phyloP scores from a whole-genome alignment of 1,139 yeast species.

The Geotrichum phurueaensis region DNA sequence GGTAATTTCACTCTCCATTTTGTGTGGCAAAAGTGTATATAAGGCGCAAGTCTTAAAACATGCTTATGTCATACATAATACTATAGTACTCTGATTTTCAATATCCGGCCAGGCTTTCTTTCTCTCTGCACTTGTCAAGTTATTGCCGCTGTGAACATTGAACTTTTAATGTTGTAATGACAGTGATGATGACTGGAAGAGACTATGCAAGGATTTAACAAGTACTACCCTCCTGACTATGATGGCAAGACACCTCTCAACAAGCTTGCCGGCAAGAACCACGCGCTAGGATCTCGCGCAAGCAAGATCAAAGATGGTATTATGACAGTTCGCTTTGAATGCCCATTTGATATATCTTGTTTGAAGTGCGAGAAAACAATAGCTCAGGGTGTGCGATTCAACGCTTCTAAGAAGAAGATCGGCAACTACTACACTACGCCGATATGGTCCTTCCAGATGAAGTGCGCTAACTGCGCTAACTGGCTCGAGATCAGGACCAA shows the following conservation, averaged over 20 bases:
- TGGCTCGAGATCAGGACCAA: conserved; percentile 32
- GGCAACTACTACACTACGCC: conserved; percentile 33
- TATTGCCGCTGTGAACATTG: neutral
- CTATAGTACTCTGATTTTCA: neutral
- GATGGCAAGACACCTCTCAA: conserved; percentile 33
- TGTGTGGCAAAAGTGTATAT: conserved; percentile 13
- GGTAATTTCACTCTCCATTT: conserved; percentile 2
- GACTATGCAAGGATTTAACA: conserved; percentile 29
- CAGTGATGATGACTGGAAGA: neutral
- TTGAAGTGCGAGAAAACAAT: conserved; percentile 27
- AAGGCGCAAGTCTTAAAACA: neutral
- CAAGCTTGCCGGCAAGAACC: conserved; percentile 29
- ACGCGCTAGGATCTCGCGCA: conserved; percentile 28
- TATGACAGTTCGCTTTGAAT: conserved; percentile 32
- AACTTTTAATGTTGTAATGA: neutral
- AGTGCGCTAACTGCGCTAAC: conserved; percentile 30
- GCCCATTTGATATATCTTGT: conserved; percentile 33
- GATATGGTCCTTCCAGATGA: conserved; percentile 31
- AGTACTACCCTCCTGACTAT: conserved; percentile 36
- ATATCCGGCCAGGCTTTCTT: neutral
- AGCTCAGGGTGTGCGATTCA: conserved; percentile 33
- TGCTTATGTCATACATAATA: neutral
- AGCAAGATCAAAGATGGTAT: conserved; percentile 28
- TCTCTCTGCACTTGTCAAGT: neutral
- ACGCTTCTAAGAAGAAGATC: conserved; percentile 32